Evolutionary conservation across 2,329 filamentous ascomycete species (phyloP).

Genomic region (Cadophora luteo-olivacea): DNA sequence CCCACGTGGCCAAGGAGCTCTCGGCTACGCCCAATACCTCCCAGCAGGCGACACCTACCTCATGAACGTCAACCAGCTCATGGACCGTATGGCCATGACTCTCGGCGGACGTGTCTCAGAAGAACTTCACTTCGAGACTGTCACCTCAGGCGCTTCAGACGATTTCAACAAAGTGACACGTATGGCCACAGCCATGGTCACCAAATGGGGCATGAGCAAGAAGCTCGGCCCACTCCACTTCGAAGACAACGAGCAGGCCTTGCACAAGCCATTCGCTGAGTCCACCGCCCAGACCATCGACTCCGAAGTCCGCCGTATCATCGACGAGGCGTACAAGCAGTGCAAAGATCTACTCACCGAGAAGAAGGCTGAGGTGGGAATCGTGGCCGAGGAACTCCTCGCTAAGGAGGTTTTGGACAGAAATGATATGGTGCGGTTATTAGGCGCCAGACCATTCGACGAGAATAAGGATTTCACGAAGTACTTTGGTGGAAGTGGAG

Average conservation of each 20-base stretch:
- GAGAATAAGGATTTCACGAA: constrained; percentile 89
- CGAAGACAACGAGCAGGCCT: constrained; percentile 78
- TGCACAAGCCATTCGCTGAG: constrained; percentile 96
- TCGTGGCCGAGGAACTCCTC: constrained; percentile 92
- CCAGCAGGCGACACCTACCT: constrained; percentile 90
- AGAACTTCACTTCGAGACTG: constrained; percentile 95
- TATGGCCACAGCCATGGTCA: constrained; percentile 98
- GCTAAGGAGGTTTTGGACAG: constrained; percentile 89
- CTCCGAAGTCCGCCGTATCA: constrained; percentile 85
- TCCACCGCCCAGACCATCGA: constrained; percentile 93
- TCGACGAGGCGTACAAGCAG: constrained; percentile 90
- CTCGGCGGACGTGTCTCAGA: constrained; percentile 94
- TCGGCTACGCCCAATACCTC: constrained; percentile 98
- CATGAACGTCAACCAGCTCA: constrained; percentile 93
- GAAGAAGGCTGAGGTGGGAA: constrained; percentile 86
- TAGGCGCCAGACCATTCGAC: constrained; percentile 84
- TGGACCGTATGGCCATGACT: constrained; percentile 99
- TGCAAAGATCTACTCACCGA: constrained; percentile 82
- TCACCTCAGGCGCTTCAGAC: constrained; percentile 92
- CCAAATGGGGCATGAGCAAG: constrained; percentile 98
- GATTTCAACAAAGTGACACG: constrained; percentile 98
- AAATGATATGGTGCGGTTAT: constrained; percentile 89
- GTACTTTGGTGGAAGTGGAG: constrained; percentile 75
- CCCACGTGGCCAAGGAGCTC: constrained; percentile 88
- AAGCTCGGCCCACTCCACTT: constrained; percentile 95